These are phyloP conservation scores for Leishmania lainsoni DNA, from an alignment of 208 protist species.

Conservation along the genomic window DNA sequence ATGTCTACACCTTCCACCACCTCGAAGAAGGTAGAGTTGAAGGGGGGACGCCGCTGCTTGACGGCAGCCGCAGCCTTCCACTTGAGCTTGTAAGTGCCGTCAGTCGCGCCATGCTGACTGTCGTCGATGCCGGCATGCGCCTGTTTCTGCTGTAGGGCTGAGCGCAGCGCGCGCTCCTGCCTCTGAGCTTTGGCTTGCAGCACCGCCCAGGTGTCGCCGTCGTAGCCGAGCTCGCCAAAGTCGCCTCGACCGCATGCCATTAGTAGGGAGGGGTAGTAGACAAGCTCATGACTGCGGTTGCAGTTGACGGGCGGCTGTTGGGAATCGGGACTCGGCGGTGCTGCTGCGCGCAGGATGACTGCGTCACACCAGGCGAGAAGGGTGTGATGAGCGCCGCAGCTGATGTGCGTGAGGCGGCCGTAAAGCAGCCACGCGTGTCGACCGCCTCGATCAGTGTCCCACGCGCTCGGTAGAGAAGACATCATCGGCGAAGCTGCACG, in stretches of 20 bases:
- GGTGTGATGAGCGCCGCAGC: conserved; percentile 82
- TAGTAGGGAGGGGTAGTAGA: conserved; percentile 55
- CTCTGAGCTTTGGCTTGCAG: conserved; percentile 45
- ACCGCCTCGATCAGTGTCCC: not conserved
- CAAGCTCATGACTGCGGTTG: not conserved
- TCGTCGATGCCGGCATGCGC: not conserved
- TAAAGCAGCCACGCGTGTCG: conserved; percentile 19
- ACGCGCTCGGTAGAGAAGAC: not conserved
- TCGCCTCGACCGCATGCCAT: conserved; percentile 75
- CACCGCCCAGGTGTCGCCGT: conserved; percentile 54
- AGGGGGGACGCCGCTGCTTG: conserved; percentile 23
- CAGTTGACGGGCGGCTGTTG: not conserved
- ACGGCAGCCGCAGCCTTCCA: conserved; percentile 25
- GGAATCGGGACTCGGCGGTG: not conserved
- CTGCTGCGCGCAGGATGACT: conserved; percentile 15
- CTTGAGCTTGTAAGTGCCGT: conserved; percentile 27
- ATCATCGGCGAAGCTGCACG: not conserved
- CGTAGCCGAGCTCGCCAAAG: conserved; percentile 88
- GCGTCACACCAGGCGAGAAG: conserved; percentile 66
- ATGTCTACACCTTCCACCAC: conserved; percentile 11
- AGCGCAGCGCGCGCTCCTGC: conserved; percentile 21
- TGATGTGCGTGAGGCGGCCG: conserved; percentile 73
- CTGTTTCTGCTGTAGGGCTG: conserved; percentile 15
- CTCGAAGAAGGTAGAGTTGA: conserved; percentile 17
- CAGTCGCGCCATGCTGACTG: not conserved